Evolutionary conservation across 2,329 filamentous ascomycete genomes (phyloP), one percentile per base, ranked within the genome.

Genomic region (Fusarium robinianum): DNA sequence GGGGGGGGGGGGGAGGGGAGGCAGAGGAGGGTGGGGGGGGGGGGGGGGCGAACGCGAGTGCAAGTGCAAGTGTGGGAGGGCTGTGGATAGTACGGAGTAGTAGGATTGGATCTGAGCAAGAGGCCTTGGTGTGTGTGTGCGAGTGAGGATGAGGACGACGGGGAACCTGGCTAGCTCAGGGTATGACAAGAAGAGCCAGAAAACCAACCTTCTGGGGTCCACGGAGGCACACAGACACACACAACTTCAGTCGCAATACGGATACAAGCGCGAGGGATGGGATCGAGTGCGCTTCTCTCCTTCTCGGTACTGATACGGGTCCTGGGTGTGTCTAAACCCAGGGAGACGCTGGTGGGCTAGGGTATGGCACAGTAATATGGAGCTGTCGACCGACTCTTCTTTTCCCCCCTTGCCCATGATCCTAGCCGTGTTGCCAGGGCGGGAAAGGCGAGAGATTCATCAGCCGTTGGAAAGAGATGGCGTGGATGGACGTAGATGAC

Each of bases 161-260:
- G 50, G 55, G 52, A 49, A 51, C 40, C 44, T 48, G 53, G 49
- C 44, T 45, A 39, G 42, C 48, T 51, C 46, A 35, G 55, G 53
- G 47, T 53, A 59, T 55, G 53, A 41, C 57, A 60, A 51, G 50
- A 49, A 49, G 30, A 55, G 40, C 57, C 58, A 51, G 50, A 49
- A 49, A 29, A 55, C 45, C 40, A 37, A 55, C 46, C 41, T 34
- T 39, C 45, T 39, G 48, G 32, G 36, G 36, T 29, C 44, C 31
- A 36, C 32, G 17, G 29, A 38, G 15, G 31, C 32, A 36, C 34
- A 40, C 40, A 37, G 21, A 17, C 27, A 49, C 36, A 39, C 29
- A 48, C 46, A 38, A 8, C 41, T 29, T 45, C 46, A 38, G 38
- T 32, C 32, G 22, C 49, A 34, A 40, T n/a, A n/a, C n/a, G n/a